Conservation (phyloP, 306 rosid species). For the Albizia julibrissin region DNA sequence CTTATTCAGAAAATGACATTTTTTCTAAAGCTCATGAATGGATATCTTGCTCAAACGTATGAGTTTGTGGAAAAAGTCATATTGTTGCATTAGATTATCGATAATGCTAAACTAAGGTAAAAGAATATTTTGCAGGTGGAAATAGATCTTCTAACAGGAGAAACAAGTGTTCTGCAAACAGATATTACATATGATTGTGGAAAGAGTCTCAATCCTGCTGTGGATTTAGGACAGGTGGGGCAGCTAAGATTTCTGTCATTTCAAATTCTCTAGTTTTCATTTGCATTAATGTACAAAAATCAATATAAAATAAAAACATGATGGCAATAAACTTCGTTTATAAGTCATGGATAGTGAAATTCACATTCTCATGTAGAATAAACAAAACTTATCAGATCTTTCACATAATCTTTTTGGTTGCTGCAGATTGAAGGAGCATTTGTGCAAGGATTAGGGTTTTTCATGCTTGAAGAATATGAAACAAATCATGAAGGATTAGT, state of each 20-base stretch:
- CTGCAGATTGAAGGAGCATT: conserved; percentile 96
- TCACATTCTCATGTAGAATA: not conserved
- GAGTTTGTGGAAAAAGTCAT: not conserved
- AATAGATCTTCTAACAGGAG: conserved; percentile 79
- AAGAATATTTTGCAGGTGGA: conserved; percentile 65
- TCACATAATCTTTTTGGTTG: conserved; percentile 14
- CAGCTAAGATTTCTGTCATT: not conserved
- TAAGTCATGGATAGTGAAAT: not conserved
- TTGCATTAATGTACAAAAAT: not conserved
- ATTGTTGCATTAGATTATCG: not conserved
- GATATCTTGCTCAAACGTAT: conserved; percentile 1
- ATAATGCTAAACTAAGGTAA: not conserved
- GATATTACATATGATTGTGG: conserved; percentile 94
- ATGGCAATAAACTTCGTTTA: too few species aligned
- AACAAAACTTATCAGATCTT: conserved; percentile 15
- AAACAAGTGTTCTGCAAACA: conserved; percentile 65
- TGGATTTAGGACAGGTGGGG: conserved; percentile 92
- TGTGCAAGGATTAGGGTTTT: conserved; percentile 92
- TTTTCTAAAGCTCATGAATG: conserved; percentile 14
- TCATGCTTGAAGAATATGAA: conserved; percentile 80
- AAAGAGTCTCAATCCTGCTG: conserved; percentile 93
- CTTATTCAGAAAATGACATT: conserved; percentile 14
- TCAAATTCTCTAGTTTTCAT: too few species aligned
- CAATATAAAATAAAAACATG: too few species aligned
- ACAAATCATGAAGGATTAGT: conserved; percentile 66